phyloP scores from a whole-genome alignment of 2,329 filamentous ascomycete genomes.

The Myriosclerotinia curreyana region DNA sequence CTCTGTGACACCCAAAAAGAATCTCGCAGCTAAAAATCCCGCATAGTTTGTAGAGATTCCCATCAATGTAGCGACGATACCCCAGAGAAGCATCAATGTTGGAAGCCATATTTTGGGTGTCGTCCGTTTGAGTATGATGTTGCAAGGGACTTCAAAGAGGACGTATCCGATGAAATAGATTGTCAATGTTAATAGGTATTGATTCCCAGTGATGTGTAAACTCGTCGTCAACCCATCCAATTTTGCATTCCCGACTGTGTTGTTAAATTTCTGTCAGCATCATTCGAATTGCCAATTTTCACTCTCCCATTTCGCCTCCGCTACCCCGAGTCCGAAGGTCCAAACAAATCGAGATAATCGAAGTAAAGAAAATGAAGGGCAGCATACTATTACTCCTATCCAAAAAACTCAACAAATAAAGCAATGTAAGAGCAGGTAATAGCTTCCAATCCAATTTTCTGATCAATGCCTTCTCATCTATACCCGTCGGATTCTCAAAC shows the following conservation, averaged over 20 bases:
- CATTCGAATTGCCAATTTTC: background rate
- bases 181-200: conserved; percentile 64
- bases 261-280: conserved; percentile 22
- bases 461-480: conserved; percentile 57
- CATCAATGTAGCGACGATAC: conserved; percentile 51
- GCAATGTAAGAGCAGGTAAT: conserved; percentile 52
- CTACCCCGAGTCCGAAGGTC: too few relatives aligned
- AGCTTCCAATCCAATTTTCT: conserved; percentile 54
- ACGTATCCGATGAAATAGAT: conserved; percentile 61
- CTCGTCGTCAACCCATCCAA: conserved; percentile 54
- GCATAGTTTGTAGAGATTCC: conserved; percentile 50
- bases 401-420: conserved; percentile 56
- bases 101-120: conserved; percentile 57
- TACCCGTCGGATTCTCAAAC: conserved; percentile 29
- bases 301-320: background rate
- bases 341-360: background rate
- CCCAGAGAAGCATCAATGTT: conserved; percentile 55
- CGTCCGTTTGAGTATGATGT: conserved; percentile 59
- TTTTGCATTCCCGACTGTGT: conserved; percentile 55
- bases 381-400: conserved; percentile 56
- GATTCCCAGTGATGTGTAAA: conserved; percentile 54
- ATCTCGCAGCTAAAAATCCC: conserved; percentile 52
- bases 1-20: conserved; percentile 56
- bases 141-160: conserved; percentile 60
- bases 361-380: background rate